Evolutionary conservation across 2,329 filamentous ascomycete genomes (phyloP).

Genomic region (Podosphaera xanthii): DNA sequence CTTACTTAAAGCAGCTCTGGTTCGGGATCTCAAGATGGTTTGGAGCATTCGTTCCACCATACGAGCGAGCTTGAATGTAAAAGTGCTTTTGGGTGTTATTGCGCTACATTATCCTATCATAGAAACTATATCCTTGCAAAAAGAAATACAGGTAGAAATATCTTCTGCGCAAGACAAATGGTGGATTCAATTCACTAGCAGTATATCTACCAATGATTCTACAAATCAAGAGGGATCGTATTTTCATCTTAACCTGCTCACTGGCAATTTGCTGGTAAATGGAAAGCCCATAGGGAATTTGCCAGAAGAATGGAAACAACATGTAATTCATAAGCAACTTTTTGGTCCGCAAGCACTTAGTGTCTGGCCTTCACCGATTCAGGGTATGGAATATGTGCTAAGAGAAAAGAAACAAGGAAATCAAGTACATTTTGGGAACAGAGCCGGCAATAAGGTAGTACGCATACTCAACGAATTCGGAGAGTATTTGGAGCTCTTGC

Average conservation of each 20-base stretch:
- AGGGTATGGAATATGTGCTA: constrained; percentile 30
- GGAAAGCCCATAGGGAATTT: constrained; percentile 1
- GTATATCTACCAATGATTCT: neutral
- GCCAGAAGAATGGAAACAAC: neutral
- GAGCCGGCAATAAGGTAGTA: constrained; percentile 19
- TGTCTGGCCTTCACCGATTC: constrained; percentile 24
- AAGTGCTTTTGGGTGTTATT: neutral
- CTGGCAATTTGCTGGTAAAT: neutral
- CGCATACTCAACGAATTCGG: constrained; percentile 14
- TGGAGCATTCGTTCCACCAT: neutral
- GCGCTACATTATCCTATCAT: neutral
- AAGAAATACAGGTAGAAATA: neutral
- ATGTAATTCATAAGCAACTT: neutral
- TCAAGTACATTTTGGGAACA: constrained; percentile 29
- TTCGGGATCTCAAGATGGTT: constrained; percentile 24
- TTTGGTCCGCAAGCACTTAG: neutral
- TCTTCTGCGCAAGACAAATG: neutral
- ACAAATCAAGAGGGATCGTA: neutral
- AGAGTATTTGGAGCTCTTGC: constrained; percentile 17
- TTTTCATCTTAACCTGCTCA: neutral
- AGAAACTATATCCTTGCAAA: neutral
- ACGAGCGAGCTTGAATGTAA: neutral
- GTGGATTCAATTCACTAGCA: neutral
- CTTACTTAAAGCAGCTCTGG: constrained; percentile 18
- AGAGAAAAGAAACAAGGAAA: constrained; percentile 18